Conservation (phyloP, 2,329 filamentous ascomycete species). For the Allantophomopsis cytisporea region DNA sequence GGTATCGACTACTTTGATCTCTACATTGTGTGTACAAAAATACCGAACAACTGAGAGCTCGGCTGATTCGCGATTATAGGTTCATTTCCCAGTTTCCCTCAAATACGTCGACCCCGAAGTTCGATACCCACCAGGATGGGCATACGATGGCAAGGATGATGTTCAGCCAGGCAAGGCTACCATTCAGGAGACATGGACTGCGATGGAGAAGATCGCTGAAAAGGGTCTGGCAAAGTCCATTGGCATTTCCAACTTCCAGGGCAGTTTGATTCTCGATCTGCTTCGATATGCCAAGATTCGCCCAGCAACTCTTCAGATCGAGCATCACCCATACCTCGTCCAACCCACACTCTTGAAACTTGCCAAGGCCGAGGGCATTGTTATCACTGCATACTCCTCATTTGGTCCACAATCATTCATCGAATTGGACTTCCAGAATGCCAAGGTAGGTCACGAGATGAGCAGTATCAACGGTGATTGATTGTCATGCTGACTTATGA, state of each 20-base stretch:
- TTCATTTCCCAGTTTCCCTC: constrained; percentile 74
- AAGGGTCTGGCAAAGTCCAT: constrained; percentile 58
- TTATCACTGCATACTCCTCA: constrained; percentile 71
- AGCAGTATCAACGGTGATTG: too few species aligned
- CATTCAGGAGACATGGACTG: constrained; percentile 71
- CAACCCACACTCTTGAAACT: constrained; percentile 59
- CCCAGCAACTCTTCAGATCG: constrained; percentile 71
- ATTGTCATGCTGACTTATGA: too few species aligned
- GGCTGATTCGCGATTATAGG: too few species aligned
- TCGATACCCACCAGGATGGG: constrained; percentile 72
- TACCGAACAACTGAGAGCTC: too few species aligned
- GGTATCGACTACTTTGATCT: constrained; percentile 83
- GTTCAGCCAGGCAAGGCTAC: constrained; percentile 52
- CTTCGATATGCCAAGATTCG: constrained; percentile 63
- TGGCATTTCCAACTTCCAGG: constrained; percentile 75
- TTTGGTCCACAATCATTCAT: constrained; percentile 71
- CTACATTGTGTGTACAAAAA: constrained; percentile 46
- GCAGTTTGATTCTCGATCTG: constrained; percentile 64
- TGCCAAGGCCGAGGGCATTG: constrained; percentile 55
- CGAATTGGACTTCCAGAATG: constrained; percentile 61
- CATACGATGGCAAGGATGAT: constrained; percentile 46
- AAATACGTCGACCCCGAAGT: constrained; percentile 72
- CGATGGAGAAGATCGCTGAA: constrained; percentile 64
- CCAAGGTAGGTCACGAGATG: constrained; percentile 14
- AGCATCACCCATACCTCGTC: constrained; percentile 81